Percentiles rank a stretch among this genome's conserved stretches.
These are phyloP conservation scores for Leishmania aethiopica DNA, from an alignment of 208 protist genomes.

Conservation along the genomic window DNA sequence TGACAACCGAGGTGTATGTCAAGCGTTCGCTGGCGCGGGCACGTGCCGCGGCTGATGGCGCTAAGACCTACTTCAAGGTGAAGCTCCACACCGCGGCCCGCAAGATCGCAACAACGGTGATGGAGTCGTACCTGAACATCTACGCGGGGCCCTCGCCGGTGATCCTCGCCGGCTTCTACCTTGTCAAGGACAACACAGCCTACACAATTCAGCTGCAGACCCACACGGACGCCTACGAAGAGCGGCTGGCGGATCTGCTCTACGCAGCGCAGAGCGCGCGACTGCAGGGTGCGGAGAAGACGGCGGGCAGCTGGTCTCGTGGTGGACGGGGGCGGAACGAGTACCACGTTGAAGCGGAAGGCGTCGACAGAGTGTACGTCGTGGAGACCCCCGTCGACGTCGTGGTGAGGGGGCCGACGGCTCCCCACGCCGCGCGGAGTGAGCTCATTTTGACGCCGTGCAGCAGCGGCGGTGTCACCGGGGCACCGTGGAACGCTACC, in stretches of 20 bases:
- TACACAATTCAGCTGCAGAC: slow-evolving; percentile 68
- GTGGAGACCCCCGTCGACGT: slow-evolving; percentile 16
- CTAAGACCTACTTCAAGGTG: slow-evolving; percentile 60
- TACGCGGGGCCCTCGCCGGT: slow-evolving; percentile 52
- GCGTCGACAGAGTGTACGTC: neutral
- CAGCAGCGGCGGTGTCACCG: neutral
- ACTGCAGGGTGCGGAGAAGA: slow-evolving; percentile 10
- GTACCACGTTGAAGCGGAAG: slow-evolving; percentile 7
- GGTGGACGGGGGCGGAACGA: slow-evolving; percentile 6
- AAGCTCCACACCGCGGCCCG: slow-evolving; percentile 41
- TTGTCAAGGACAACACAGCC: slow-evolving; percentile 38
- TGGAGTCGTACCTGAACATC: slow-evolving; percentile 53
- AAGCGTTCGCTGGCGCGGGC: slow-evolving; percentile 35
- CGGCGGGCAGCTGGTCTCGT: neutral
- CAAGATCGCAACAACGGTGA: slow-evolving; percentile 61
- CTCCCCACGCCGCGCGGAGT: neutral
- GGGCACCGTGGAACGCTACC: neutral
- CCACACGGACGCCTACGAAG: slow-evolving; percentile 39
- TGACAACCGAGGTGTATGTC: slow-evolving; percentile 50
- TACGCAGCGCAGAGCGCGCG: slow-evolving; percentile 51
- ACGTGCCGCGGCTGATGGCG: slow-evolving; percentile 24
- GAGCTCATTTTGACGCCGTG: slow-evolving; percentile 14
- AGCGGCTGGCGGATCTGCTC: slow-evolving; percentile 50
- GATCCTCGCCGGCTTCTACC: slow-evolving; percentile 47
- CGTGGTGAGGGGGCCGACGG: neutral